Percentiles rank a stretch among this genome's conserved stretches.
Conservation (phyloP, 2,329 filamentous ascomycete genomes). For the Beauveria scarabaeidicola region DNA sequence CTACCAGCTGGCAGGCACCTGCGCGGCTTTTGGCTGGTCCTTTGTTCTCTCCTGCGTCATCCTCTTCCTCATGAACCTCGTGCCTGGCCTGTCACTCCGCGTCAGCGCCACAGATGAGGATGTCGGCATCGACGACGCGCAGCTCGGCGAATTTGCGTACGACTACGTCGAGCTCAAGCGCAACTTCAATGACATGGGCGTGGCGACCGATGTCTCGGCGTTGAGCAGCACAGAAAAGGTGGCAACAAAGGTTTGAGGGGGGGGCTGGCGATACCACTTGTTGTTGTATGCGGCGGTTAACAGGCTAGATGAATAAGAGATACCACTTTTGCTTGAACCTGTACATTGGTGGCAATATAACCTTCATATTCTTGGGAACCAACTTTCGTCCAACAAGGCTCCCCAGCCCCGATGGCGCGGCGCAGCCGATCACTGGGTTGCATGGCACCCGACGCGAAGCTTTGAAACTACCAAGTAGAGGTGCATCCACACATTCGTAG, state of each 20-base stretch:
- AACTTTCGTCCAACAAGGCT: no score
- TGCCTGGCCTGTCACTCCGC: slow-evolving; percentile 62
- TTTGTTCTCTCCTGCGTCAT: slow-evolving; percentile 62
- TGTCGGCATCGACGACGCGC: slow-evolving; percentile 61
- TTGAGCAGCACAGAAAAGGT: slow-evolving; percentile 24
- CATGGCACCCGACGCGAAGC: no score
- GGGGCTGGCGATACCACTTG: background rate
- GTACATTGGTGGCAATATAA: no score
- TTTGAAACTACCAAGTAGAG: no score
- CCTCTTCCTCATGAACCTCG: slow-evolving; percentile 60
- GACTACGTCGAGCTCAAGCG: slow-evolving; percentile 67
- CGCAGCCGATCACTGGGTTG: no score
- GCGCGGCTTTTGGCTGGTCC: slow-evolving; percentile 56
- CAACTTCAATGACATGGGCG: slow-evolving; percentile 45
- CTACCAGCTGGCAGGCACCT: slow-evolving; percentile 61
- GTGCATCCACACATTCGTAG: no score
- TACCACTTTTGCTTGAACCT: background rate
- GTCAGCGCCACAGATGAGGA: slow-evolving; percentile 60
- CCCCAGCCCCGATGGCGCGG: no score
- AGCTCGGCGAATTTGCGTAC: slow-evolving; percentile 77
- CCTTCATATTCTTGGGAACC: no score
- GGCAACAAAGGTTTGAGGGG: background rate
- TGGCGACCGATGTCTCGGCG: slow-evolving; percentile 4
- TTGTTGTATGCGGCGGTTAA: background rate
- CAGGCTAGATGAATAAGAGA: background rate